phyloP scores from a whole-genome alignment of 2,329 filamentous ascomycete genomes.

The Podosphaera aphanis region DNA sequence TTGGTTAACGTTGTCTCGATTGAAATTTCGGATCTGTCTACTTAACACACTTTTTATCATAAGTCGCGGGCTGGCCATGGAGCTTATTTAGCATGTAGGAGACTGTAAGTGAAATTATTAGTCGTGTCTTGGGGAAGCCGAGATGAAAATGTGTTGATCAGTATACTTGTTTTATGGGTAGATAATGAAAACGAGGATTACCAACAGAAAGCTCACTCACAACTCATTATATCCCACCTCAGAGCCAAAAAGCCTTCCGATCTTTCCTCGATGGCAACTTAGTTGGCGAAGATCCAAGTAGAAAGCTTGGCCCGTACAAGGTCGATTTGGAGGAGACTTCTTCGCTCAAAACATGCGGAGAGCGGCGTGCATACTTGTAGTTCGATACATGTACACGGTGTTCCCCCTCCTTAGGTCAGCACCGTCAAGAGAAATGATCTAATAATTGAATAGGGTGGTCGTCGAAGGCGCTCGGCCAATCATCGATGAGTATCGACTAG shows the following conservation, averaged over 20 bases:
- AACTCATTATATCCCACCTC: not conserved
- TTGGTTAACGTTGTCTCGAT: conserved; percentile 5
- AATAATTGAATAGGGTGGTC: too few species aligned
- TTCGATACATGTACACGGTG: too few species aligned
- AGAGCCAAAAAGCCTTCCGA: not conserved
- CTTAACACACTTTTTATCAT: conserved; percentile 91
- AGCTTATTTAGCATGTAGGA: conserved; percentile 84
- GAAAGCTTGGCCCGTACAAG: too few species aligned
- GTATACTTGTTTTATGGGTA: not conserved
- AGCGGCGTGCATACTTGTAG: too few species aligned
- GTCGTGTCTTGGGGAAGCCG: not conserved
- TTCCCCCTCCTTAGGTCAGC: too few species aligned
- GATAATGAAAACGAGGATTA: not conserved
- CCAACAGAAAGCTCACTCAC: not conserved
- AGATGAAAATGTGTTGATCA: not conserved
- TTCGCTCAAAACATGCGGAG: too few species aligned
- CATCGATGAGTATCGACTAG: too few species aligned
- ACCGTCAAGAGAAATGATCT: too few species aligned
- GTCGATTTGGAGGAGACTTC: too few species aligned
- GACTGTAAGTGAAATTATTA: conserved; percentile 27
- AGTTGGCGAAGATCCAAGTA: too few species aligned
- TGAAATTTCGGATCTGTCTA: not conserved
- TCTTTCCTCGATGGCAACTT: not conserved
- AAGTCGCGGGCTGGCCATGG: conserved; percentile 88
- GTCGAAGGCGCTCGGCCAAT: too few species aligned